phyloP scores from a whole-genome alignment of 331 rosid species.

The Spiraea crenata region DNA sequence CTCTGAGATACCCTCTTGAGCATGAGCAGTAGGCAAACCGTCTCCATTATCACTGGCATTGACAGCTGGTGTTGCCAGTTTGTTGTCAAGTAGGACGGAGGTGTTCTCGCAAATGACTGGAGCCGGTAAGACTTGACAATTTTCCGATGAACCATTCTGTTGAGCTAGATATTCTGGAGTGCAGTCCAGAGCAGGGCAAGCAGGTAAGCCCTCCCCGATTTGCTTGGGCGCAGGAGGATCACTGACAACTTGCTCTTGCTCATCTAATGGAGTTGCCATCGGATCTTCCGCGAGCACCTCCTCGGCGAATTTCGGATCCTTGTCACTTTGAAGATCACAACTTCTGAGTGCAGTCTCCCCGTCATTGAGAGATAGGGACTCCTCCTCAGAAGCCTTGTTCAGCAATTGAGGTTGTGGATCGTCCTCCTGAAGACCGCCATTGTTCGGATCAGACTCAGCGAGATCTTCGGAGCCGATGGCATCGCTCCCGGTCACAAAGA shows the following conservation, averaged over 20 bases:
- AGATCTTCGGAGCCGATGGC: slow-evolving; percentile 23
- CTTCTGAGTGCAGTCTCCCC: slow-evolving; percentile 5
- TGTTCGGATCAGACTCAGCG: slow-evolving; percentile 38
- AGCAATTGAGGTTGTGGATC: slow-evolving; percentile 16
- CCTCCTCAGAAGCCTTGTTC: slow-evolving; percentile 20
- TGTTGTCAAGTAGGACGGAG: neutral
- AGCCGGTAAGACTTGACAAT: neutral
- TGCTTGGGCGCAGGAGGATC: neutral
- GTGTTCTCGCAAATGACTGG: neutral
- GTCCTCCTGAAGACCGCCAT: slow-evolving; percentile 21
- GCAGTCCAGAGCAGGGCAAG: slow-evolving; percentile 17
- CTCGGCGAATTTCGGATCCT: neutral
- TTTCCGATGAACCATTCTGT: slow-evolving; percentile 20
- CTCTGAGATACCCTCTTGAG: slow-evolving; percentile 22
- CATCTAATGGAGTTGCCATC: slow-evolving; percentile 1
- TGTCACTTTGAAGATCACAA: neutral
- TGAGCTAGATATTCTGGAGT: slow-evolving; percentile 15
- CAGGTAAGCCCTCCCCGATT: neutral
- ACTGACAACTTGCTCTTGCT: neutral
- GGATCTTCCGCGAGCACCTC: slow-evolving; percentile 20
- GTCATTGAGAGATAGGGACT: neutral
- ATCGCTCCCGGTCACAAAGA: slow-evolving; percentile 34
- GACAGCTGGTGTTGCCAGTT: slow-evolving; percentile 10
- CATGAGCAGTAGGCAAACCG: slow-evolving; percentile 19
- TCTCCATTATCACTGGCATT: slow-evolving; percentile 14